Evolutionary conservation across 352 stramenopile species (phyloP), one percentile per base, ranked within the genome.

Genomic region (Phytophthora macrochlamydospora): DNA sequence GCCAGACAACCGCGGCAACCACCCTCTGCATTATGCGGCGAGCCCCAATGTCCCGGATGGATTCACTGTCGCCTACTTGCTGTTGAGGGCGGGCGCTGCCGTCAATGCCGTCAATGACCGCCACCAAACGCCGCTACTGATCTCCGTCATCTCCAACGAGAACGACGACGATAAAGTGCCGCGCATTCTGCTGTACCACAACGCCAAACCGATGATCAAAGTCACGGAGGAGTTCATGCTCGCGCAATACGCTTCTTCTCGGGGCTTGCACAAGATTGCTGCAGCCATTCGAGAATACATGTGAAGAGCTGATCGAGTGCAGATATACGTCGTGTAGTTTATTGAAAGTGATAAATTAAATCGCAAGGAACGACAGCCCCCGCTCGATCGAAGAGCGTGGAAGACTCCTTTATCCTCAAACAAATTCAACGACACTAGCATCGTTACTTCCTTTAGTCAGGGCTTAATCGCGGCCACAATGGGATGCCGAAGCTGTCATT

Each of bases 21-120:
- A 82, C 44, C 76, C 80, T n/a, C 62, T 89, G 44, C 80, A 89
- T 52, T 89, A 89, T 53, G 80, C 80, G 1, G 78, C 74, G 28
- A 83, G 78, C 45, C 65, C 66, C 3, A 68, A 56, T n/a, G 70
- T 69, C 18, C 63, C 67, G 2, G 61, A 84, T 29, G 64, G 69
- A 40, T 56, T 57, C 8, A 66, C 75, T n/a, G 71, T 83, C 7
- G 60, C 81, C 30, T 83, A 81, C 58, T 63, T 73, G 61, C 63
- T 89, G 59, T 65, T 89, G 30, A 78, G 77, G 44, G 78, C 76
- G 24, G 78, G 78, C 7, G 76, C 80, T 38, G 71, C 75, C 29
- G 74, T 81, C 24, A 89, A 89, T 62, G 76, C 76, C 7, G 31
- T 71, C 13, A 89, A 89, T 54, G 69, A 77, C 46, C 80, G 78